These are phyloP conservation scores for Globisporangium spinosum DNA, from an alignment of 352 stramenopile genomes.

Conservation along the genomic window DNA sequence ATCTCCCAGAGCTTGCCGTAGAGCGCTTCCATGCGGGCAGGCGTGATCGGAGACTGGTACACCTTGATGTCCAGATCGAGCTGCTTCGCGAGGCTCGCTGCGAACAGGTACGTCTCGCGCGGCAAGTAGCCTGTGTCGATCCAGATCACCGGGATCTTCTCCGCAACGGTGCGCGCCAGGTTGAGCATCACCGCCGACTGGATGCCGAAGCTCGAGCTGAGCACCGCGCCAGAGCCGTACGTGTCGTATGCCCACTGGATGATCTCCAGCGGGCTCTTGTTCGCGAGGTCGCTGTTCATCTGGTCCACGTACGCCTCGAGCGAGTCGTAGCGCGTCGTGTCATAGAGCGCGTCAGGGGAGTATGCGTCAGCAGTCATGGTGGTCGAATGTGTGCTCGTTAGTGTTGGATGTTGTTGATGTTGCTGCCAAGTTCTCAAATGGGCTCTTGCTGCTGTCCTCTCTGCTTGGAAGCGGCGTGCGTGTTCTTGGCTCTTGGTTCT, in stretches of 20 bases:
- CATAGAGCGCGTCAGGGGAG: slow-evolving; percentile 16
- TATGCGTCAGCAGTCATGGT: slow-evolving; percentile 2
- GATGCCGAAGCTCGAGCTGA: slow-evolving; percentile 88
- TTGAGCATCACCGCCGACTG: slow-evolving; percentile 85
- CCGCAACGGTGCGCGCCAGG: slow-evolving; percentile 48
- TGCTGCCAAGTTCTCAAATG: not conserved
- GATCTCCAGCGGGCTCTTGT: slow-evolving; percentile 57
- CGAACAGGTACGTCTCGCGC: slow-evolving; percentile 84
- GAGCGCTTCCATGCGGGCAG: slow-evolving; percentile 80
- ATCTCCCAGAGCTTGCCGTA: slow-evolving; percentile 83
- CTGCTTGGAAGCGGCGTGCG: not conserved
- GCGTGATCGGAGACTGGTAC: slow-evolving; percentile 71
- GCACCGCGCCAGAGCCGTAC: slow-evolving; percentile 57
- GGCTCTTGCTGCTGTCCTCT: not conserved
- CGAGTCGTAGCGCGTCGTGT: slow-evolving; percentile 44
- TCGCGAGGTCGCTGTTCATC: slow-evolving; percentile 53
- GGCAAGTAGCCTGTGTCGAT: slow-evolving; percentile 85
- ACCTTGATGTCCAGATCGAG: slow-evolving; percentile 70
- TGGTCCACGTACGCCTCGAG: slow-evolving; percentile 62
- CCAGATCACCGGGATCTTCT: slow-evolving; percentile 69
- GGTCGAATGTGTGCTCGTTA: not conserved
- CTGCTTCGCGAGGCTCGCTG: slow-evolving; percentile 50
- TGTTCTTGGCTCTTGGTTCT: not conserved
- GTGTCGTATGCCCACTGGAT: slow-evolving; percentile 67
- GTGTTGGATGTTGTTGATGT: not conserved